Percentiles rank a stretch among this genome's conserved stretches.
phyloP scores from a whole-genome alignment of 257 asterid genomes.

The Salvia rosmarinus region DNA sequence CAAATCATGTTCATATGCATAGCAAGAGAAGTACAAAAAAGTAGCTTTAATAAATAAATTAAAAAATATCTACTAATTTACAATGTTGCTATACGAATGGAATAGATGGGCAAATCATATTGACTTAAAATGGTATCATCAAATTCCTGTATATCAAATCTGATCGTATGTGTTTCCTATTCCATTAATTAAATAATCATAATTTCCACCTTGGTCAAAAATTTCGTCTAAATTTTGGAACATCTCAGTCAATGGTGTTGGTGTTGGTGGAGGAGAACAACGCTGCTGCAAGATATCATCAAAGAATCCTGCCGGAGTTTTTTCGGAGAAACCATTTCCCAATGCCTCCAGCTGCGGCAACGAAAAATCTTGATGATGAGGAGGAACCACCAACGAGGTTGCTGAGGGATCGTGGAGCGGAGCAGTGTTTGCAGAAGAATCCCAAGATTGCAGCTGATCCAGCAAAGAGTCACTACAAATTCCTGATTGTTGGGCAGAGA shows the following conservation, averaged over 20 bases:
- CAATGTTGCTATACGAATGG: not conserved
- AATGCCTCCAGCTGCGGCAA: conserved; percentile 12
- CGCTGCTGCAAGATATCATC: conserved; percentile 31
- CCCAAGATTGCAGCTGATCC: conserved; percentile 30
- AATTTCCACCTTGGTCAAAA: conserved; percentile 33
- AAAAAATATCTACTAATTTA: not conserved
- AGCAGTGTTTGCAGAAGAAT: conserved; percentile 1
- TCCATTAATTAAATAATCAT: conserved; percentile 34
- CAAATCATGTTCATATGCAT: not conserved
- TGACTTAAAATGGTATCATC: conserved; percentile 33
- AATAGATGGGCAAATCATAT: conserved; percentile 32
- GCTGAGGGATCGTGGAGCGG: not conserved
- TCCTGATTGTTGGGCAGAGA: not conserved
- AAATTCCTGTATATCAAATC: conserved; percentile 46
- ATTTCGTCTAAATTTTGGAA: conserved; percentile 28
- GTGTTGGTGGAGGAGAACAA: conserved; percentile 25
- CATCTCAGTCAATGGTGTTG: conserved; percentile 32
- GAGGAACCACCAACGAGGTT: not conserved
- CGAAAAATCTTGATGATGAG: conserved; percentile 19
- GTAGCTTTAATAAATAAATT: too few relatives aligned
- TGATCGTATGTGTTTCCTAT: conserved; percentile 35
- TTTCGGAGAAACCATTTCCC: conserved; percentile 19
- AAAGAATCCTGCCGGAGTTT: not conserved
- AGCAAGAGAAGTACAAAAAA: not conserved
- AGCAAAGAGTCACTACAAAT: not conserved